phyloP scores from a whole-genome alignment of 2,329 filamentous ascomycete species.

The Tympanopsis confertula region DNA sequence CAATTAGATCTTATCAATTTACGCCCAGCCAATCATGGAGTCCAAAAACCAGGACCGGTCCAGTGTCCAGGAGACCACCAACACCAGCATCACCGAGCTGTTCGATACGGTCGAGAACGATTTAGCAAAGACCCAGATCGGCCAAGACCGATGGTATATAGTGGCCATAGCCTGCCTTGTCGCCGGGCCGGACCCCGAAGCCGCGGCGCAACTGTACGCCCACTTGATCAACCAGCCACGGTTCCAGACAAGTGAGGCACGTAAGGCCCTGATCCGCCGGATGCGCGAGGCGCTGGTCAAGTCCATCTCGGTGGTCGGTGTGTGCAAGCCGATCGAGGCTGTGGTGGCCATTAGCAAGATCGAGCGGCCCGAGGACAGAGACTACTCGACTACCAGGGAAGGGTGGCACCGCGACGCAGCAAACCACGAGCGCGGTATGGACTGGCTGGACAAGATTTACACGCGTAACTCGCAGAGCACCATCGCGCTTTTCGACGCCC shows the following conservation, averaged over 20 bases:
- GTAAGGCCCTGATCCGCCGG: conserved; percentile 34
- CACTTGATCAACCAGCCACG: conserved; percentile 36
- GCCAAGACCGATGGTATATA: conserved; percentile 11
- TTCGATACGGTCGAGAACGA: neutral
- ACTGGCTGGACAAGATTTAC: conserved; percentile 46
- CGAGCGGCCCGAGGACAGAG: conserved; percentile 41
- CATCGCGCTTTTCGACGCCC: conserved; percentile 20
- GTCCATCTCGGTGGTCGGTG: conserved; percentile 42
- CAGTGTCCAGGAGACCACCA: too few species aligned
- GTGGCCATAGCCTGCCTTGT: conserved; percentile 25
- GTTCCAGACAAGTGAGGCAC: conserved; percentile 25
- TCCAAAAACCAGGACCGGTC: too few species aligned
- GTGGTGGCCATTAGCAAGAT: conserved; percentile 40
- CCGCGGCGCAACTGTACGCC: conserved; percentile 39
- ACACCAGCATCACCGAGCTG: too few species aligned
- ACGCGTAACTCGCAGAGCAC: conserved; percentile 28
- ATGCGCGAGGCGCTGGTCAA: conserved; percentile 49
- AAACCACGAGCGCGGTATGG: conserved; percentile 37
- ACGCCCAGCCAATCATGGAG: too few species aligned
- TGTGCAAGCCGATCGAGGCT: conserved; percentile 50
- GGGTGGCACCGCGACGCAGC: conserved; percentile 45
- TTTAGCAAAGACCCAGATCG: conserved; percentile 5
- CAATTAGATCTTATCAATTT: too few species aligned
- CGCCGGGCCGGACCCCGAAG: conserved; percentile 36
- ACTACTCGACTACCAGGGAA: conserved; percentile 39